A percentile compares a stretch with the other conserved stretches of the same genome.
phyloP scores from a whole-genome alignment of 805 yeast genomes.

The Schizosaccharomyces osmophilus region DNA sequence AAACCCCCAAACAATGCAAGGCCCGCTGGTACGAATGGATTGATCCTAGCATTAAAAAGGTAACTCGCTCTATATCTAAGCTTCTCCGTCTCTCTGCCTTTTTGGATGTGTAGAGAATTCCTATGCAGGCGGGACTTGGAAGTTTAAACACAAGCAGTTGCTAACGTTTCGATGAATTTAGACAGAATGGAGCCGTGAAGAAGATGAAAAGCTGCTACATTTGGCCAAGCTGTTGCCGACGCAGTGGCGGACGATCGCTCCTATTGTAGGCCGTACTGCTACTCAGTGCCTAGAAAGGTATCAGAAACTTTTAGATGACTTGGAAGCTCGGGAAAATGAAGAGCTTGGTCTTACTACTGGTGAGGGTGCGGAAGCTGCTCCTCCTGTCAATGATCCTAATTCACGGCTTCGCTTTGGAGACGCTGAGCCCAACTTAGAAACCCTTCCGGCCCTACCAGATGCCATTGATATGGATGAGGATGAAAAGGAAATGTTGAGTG shows the following conservation, averaged over 20 bases:
- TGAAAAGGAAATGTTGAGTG: conserved; percentile 78
- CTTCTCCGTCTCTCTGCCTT: neutral
- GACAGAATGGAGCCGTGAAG: conserved; percentile 44
- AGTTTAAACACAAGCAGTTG: too few species aligned
- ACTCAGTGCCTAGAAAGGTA: conserved; percentile 69
- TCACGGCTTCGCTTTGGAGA: conserved; percentile 23
- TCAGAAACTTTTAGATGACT: conserved; percentile 39
- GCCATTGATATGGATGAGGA: conserved; percentile 61
- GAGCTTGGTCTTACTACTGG: conserved; percentile 21
- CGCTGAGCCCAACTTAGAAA: conserved; percentile 47
- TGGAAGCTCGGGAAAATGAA: conserved; percentile 16
- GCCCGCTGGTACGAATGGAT: conserved; percentile 81
- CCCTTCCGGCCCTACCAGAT: conserved; percentile 60
- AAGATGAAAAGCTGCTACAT: conserved; percentile 46
- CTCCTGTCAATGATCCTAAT: conserved; percentile 15
- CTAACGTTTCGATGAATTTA: neutral
- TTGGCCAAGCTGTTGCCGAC: conserved; percentile 56
- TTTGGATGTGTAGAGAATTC: neutral
- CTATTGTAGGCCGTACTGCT: conserved; percentile 60
- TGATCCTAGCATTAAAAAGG: conserved; percentile 41
- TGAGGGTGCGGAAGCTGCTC: conserved; percentile 29
- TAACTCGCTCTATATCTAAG: neutral
- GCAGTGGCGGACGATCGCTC: conserved; percentile 85
- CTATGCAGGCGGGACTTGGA: neutral
- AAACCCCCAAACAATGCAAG: conserved; percentile 77